phyloP scores from a whole-genome alignment of 768 basidiomycete species.

The Termitomyces titanicus region DNA sequence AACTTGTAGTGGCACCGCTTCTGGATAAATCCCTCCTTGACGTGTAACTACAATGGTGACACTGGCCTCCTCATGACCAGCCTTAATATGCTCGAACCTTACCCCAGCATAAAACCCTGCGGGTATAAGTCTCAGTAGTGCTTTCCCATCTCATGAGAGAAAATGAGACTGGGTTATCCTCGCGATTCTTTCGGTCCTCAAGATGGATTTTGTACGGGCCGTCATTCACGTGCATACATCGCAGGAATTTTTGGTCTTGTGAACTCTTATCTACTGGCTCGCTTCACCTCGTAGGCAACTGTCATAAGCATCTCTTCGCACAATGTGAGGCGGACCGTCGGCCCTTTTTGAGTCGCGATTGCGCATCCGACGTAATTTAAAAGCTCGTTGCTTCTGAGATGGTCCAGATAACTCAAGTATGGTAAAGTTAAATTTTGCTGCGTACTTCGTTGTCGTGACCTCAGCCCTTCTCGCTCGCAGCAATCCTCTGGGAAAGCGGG shows the following conservation, averaged over 20 bases:
- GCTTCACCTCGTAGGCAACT: background rate
- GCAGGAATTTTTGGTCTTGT: no score
- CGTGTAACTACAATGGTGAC: background rate
- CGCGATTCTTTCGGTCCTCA: background rate
- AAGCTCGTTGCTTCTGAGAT: background rate
- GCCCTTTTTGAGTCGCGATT: background rate
- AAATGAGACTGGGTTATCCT: background rate
- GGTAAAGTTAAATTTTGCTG: background rate
- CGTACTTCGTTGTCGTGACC: slow-evolving; percentile 10
- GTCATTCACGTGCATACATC: background rate
- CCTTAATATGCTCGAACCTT: background rate
- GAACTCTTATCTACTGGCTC: background rate
- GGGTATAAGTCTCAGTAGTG: background rate
- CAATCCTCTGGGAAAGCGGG: slow-evolving; percentile 20
- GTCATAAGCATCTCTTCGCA: background rate
- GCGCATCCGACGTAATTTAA: background rate
- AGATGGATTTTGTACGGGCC: background rate
- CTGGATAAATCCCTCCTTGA: slow-evolving; percentile 12
- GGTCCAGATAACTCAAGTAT: background rate
- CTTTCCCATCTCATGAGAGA: background rate
- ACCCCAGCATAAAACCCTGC: background rate
- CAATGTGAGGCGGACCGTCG: background rate
- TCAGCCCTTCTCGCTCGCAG: background rate
- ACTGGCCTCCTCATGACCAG: no score
- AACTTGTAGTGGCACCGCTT: slow-evolving; percentile 24